A percentile compares a stretch with the other conserved stretches of the same genome.
Evolutionary conservation across 306 rosid species (phyloP).

Genomic region (Corylus americana): DNA sequence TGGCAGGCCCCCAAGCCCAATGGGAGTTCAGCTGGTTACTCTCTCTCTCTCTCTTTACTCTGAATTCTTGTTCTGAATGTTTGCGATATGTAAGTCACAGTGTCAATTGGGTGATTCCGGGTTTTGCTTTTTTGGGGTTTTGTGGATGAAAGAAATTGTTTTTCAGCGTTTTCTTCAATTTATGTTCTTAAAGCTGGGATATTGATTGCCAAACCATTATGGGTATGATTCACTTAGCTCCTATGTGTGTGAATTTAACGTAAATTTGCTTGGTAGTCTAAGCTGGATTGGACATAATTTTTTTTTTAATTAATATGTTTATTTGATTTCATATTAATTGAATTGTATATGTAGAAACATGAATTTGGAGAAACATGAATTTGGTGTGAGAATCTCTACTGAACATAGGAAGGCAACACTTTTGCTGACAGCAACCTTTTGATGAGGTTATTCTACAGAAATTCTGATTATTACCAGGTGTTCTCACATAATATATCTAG

Average conservation of each 20-base stretch:
- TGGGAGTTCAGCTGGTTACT: conserved; percentile 69
- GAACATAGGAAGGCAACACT: conserved; percentile 1
- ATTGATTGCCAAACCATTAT: not conserved
- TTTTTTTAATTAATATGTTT: not conserved
- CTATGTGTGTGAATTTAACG: not conserved
- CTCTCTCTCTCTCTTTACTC: conserved; percentile 4
- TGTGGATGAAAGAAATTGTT: not conserved
- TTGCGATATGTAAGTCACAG: not conserved
- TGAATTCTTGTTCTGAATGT: not conserved
- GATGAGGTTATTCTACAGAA: too few species aligned
- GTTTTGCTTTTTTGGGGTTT: not conserved
- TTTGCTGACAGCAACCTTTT: not conserved
- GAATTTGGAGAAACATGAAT: not conserved
- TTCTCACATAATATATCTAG: not conserved
- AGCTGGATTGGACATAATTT: not conserved
- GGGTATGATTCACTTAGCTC: not conserved
- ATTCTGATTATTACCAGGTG: not conserved
- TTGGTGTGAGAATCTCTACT: not conserved
- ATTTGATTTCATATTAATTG: too few species aligned
- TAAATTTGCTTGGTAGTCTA: not conserved
- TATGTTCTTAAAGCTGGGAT: not conserved
- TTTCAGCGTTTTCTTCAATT: not conserved
- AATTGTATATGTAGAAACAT: too few species aligned
- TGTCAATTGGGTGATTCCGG: conserved; percentile 10
- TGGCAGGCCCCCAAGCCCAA: conserved; percentile 28